Conservation (phyloP, 176 grass and related monocot genomes). For the Typha latifolia region DNA sequence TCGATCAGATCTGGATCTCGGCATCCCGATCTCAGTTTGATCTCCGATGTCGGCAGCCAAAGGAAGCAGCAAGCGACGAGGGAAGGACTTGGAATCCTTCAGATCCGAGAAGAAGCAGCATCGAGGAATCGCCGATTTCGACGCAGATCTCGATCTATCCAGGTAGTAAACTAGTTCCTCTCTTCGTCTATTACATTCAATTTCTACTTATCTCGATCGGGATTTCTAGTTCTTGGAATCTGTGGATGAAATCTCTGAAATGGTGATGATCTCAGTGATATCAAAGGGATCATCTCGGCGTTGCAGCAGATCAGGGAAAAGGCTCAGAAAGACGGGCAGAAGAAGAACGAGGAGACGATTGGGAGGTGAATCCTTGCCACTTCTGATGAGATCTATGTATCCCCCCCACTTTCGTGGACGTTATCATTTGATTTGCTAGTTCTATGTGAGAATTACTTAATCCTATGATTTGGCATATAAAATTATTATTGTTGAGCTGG, state of each 20-base stretch:
- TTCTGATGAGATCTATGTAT: not conserved
- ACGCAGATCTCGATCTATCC: constrained; percentile 19
- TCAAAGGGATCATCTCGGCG: constrained; percentile 55
- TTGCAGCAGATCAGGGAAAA: constrained; percentile 65
- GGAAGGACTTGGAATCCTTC: constrained; percentile 7
- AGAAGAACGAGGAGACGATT: constrained; percentile 69
- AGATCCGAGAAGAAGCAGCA: constrained; percentile 29
- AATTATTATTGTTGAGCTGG: too few relatives aligned
- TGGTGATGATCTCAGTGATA: constrained; percentile 34
- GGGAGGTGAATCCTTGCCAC: constrained; percentile 38
- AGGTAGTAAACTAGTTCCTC: not conserved
- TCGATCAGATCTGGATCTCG: not conserved
- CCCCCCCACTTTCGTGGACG: not conserved
- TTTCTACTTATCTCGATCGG: constrained; percentile 6
- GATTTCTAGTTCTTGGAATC: not conserved
- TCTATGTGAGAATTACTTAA: not conserved
- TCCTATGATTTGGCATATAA: too few relatives aligned
- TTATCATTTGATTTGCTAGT: not conserved
- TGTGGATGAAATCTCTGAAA: not conserved
- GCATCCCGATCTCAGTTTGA: not conserved
- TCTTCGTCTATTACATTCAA: not conserved
- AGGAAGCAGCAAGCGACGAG: not conserved
- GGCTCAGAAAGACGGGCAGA: constrained; percentile 65
- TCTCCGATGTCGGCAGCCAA: not conserved
- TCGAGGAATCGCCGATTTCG: constrained; percentile 23